Conservation (phyloP, 2,329 filamentous ascomycete species). For the Penicillium paneum region DNA sequence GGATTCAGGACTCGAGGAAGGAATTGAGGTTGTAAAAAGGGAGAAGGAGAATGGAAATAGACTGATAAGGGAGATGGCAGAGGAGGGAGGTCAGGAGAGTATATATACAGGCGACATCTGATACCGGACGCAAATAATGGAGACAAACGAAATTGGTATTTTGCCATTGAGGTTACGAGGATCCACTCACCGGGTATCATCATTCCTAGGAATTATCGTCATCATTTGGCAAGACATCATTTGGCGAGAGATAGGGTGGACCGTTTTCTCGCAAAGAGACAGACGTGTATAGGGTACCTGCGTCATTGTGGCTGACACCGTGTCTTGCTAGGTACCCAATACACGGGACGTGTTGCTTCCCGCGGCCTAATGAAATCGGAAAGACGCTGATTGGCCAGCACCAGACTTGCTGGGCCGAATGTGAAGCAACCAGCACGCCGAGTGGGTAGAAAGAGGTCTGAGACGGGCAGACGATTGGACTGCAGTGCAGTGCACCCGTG, state of each 20-base stretch:
- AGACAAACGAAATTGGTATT: constrained; percentile 13
- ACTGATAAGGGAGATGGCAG: constrained; percentile 12
- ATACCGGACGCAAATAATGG: constrained; percentile 12
- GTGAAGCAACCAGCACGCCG: constrained; percentile 20
- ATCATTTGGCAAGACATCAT: constrained; percentile 21
- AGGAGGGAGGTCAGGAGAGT: constrained; percentile 14
- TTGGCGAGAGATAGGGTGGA: constrained; percentile 10
- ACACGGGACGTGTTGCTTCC: constrained; percentile 8
- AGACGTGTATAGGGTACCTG: constrained; percentile 21
- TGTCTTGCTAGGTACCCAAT: constrained; percentile 16
- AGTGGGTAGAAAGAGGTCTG: constrained; percentile 26
- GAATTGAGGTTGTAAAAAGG: constrained; percentile 2
- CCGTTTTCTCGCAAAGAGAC: constrained; percentile 1
- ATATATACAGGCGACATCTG: constrained; percentile 19
- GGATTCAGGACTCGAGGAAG: constrained; percentile 5
- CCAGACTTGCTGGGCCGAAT: constrained; percentile 14
- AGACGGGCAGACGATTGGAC: constrained; percentile 20
- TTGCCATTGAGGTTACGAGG: constrained; percentile 18
- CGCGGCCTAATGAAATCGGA: constrained; percentile 3
- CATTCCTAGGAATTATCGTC: constrained; percentile 42
- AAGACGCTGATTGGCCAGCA: constrained; percentile 12
- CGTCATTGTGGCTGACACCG: constrained; percentile 12
- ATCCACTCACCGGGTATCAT: constrained; percentile 32
- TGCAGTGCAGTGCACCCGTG: constrained; percentile 22
- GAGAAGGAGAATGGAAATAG: constrained; percentile 9